phyloP scores from a whole-genome alignment of 2,329 filamentous ascomycete genomes.

The Penicillium sp. region DNA sequence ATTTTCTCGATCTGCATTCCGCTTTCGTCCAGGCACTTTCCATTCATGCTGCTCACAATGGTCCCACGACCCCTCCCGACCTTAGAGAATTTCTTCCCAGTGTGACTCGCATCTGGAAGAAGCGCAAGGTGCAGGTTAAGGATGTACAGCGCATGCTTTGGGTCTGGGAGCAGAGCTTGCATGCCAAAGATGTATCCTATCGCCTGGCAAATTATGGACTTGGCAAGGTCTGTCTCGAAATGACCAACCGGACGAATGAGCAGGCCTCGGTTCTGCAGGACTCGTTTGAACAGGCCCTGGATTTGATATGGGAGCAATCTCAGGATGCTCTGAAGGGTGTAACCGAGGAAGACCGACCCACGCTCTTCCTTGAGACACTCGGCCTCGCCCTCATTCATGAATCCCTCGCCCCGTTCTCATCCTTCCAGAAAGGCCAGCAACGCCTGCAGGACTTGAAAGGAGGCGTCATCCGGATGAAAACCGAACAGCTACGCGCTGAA shows the following conservation, averaged over 20 bases:
- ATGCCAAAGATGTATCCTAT: conserved; percentile 25
- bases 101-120: conserved; percentile 65
- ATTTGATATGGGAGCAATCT: conserved; percentile 27
- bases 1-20: conserved; percentile 59
- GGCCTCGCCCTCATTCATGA: conserved; percentile 34
- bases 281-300: conserved; percentile 46
- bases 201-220: conserved; percentile 40
- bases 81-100: conserved; percentile 56
- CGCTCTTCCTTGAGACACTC: conserved; percentile 31
- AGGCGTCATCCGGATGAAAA: conserved; percentile 35
- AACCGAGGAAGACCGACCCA: conserved; percentile 29
- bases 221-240: conserved; percentile 37
- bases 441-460: conserved; percentile 38
- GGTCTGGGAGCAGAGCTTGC: conserved; percentile 46
- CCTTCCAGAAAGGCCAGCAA: conserved; percentile 38
- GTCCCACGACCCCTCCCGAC: conserved; percentile 57
- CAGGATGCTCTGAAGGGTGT: conserved; percentile 34
- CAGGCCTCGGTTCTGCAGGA: conserved; percentile 40
- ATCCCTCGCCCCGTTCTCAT: conserved; percentile 32
- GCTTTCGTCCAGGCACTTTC: conserved; percentile 63
- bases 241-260: conserved; percentile 31
- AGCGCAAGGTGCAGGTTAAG: conserved; percentile 58
- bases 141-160: conserved; percentile 64
- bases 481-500: conserved; percentile 27
- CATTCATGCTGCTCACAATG: conserved; percentile 65